phyloP scores from a whole-genome alignment of 1,284 basidiomycete genomes.

The Irpex rosettiformis region DNA sequence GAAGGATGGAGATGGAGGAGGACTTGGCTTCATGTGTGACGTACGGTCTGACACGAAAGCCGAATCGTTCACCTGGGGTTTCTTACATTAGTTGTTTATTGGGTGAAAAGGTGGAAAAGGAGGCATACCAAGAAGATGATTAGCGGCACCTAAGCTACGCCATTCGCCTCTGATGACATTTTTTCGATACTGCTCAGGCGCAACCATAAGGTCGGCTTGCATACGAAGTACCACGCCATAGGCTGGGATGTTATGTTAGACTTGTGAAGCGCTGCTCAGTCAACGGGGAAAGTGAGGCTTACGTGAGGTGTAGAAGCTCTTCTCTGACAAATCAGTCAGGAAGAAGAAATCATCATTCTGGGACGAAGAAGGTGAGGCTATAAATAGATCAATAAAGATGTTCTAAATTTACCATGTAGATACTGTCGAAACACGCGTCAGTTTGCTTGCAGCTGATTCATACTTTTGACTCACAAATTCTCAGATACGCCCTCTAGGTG shows the following conservation, averaged over 20 bases:
- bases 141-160: slow-evolving; percentile 28
- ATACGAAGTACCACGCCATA: slow-evolving; percentile 32
- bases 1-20: slow-evolving; percentile 30
- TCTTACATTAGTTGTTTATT: not conserved
- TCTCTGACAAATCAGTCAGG: slow-evolving; percentile 19
- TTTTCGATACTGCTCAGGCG: slow-evolving; percentile 16
- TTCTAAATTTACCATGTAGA: slow-evolving; percentile 24
- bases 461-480: slow-evolving; percentile 18
- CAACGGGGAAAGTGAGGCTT: slow-evolving; percentile 2
- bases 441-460: not conserved
- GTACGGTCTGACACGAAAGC: slow-evolving; percentile 35
- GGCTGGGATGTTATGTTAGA: slow-evolving; percentile 12
- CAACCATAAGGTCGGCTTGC: slow-evolving; percentile 23
- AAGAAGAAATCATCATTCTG: slow-evolving; percentile 31
- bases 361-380: not conserved
- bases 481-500: slow-evolving; percentile 26
- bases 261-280: too few species aligned
- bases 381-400: not conserved
- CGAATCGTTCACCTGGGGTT: slow-evolving; percentile 32
- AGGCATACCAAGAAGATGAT: slow-evolving; percentile 25
- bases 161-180: slow-evolving; percentile 29
- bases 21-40: slow-evolving; percentile 36
- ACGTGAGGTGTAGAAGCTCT: slow-evolving; percentile 29
- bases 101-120: not conserved
- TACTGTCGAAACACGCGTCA: slow-evolving; percentile 13